These are phyloP conservation scores for Aspergillus sp. DNA, from an alignment of 2,329 filamentous ascomycete genomes.

Conservation along the genomic window DNA sequence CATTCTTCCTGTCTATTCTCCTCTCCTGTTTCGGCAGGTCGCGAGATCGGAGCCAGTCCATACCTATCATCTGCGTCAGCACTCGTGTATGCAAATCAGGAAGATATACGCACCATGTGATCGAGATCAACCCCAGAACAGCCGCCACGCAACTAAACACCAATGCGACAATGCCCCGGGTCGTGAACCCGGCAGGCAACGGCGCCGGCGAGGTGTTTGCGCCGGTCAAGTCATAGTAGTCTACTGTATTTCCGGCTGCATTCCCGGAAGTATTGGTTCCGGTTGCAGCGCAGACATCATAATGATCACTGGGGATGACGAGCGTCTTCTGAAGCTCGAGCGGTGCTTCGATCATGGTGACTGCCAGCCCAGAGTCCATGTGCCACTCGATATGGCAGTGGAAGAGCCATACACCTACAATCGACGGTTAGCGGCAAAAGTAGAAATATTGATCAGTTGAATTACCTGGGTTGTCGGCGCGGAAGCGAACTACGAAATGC, in stretches of 20 bases:
- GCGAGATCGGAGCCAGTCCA: background rate
- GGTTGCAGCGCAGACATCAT: conserved; percentile 54
- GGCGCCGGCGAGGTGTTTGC: conserved; percentile 55
- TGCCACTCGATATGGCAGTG: conserved; percentile 85
- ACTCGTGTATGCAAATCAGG: background rate
- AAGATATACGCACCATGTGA: conserved; percentile 59
- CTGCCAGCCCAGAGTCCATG: conserved; percentile 62
- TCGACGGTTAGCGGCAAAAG: no score
- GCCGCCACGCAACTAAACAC: conserved; percentile 70
- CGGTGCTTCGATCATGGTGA: conserved; percentile 64
- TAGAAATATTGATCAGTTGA: background rate
- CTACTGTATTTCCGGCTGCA: conserved; percentile 66
- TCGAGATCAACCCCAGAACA: conserved; percentile 63
- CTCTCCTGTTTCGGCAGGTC: background rate
- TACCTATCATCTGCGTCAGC: background rate
- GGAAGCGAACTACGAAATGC: conserved; percentile 60
- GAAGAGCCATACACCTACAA: conserved; percentile 60
- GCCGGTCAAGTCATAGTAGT: conserved; percentile 63
- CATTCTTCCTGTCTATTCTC: background rate
- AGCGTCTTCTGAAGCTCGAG: conserved; percentile 59
- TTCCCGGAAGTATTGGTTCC: conserved; percentile 61
- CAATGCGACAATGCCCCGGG: conserved; percentile 69
- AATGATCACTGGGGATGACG: conserved; percentile 61
- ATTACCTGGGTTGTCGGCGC: conserved; percentile 43
- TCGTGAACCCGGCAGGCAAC: conserved; percentile 68